Percentiles rank a stretch among this genome's conserved stretches.
These are phyloP conservation scores for Solanum ossicruentum DNA, from an alignment of 257 asterid species.

Conservation along the genomic window DNA sequence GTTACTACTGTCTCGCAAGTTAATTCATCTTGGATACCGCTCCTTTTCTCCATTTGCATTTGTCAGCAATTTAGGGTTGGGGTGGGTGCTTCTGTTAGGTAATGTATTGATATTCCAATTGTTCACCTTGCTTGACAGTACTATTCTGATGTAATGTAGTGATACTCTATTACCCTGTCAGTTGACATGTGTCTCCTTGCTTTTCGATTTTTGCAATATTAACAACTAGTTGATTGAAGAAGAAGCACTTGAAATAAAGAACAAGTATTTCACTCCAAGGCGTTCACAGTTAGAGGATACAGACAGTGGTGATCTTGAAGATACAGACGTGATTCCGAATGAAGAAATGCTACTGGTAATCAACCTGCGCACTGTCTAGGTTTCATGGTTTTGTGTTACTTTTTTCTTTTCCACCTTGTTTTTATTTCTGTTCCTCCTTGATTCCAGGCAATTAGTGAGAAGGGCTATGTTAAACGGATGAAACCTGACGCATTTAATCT, in stretches of 20 bases:
- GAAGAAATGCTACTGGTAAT: slow-evolving; percentile 92
- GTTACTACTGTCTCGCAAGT: neutral
- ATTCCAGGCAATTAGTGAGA: slow-evolving; percentile 88
- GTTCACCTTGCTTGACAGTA: neutral
- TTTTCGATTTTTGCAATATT: neutral
- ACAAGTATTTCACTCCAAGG: slow-evolving; percentile 74
- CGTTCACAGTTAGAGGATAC: slow-evolving; percentile 86
- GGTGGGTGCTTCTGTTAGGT: neutral
- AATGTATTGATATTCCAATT: neutral
- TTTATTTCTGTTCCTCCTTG: neutral
- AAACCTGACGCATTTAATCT: slow-evolving; percentile 88
- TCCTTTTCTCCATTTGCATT: neutral
- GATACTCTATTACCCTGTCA: neutral
- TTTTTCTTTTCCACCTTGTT: neutral
- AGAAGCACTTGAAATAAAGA: slow-evolving; percentile 82
- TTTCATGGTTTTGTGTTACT: neutral
- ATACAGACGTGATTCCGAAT: slow-evolving; percentile 83
- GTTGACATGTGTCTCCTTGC: neutral
- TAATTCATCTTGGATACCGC: neutral
- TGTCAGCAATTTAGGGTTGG: neutral
- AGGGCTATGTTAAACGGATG: slow-evolving; percentile 96
- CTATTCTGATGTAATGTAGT: neutral
- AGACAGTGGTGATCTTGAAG: slow-evolving; percentile 73
- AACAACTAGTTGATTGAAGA: slow-evolving; percentile 58
- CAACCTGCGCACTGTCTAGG: neutral